Conservation (phyloP, 768 basidiomycete species). For the Calocera viscosa region DNA sequence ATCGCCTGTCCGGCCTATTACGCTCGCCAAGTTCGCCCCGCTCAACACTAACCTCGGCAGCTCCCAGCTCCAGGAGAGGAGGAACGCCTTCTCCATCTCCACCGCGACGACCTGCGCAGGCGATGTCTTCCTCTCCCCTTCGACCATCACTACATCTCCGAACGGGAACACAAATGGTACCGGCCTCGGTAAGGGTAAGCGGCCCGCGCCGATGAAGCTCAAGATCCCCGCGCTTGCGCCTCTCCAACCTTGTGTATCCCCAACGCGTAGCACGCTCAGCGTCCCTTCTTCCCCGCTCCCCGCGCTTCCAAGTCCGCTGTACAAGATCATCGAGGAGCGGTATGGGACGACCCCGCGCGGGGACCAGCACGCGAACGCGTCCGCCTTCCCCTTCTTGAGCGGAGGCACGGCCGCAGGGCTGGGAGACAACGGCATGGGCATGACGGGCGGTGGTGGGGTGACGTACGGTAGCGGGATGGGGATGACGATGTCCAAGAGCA, state of each 20-base stretch:
- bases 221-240: not conserved
- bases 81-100: not conserved
- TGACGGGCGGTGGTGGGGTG: not conserved
- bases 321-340: slow-evolving; percentile 5
- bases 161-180: not conserved
- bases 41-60: not conserved
- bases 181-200: not conserved
- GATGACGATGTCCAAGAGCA: slow-evolving; percentile 6
- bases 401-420: not conserved
- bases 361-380: not conserved
- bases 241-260: not conserved
- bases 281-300: not conserved
- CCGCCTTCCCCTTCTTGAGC: not conserved
- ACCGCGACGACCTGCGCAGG: not conserved
- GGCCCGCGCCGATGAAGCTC: slow-evolving; percentile 5
- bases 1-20: not conserved
- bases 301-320: not conserved
- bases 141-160: not conserved
- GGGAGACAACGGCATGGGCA: not conserved
- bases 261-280: not conserved
- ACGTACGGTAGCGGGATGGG: not conserved
- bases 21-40: not conserved
- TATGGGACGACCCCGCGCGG: not conserved
- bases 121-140: slow-evolving; percentile 2
- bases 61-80: not conserved